Percentiles rank a stretch among this genome's conserved stretches.
These are phyloP conservation scores for Didymella pomorum DNA, from an alignment of 2,329 filamentous ascomycete species.

Conservation along the genomic window DNA sequence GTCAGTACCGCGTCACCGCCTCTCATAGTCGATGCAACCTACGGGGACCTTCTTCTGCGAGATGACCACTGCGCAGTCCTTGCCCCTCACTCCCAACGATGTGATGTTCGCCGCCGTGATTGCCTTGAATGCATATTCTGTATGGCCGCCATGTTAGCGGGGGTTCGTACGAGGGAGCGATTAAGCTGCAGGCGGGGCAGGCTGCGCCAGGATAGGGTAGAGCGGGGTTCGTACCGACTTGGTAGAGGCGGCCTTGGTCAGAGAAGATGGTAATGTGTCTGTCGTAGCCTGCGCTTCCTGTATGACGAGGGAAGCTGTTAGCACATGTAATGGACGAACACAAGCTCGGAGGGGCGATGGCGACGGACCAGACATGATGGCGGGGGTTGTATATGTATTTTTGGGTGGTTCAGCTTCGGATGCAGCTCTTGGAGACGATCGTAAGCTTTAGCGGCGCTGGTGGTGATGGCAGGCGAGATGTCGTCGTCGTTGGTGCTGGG, in stretches of 20 bases:
- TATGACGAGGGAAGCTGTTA: constrained; percentile 39
- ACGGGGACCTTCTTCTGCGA: constrained; percentile 99
- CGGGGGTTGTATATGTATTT: constrained; percentile 37
- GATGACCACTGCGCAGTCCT: constrained; percentile 94
- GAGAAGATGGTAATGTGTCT: constrained; percentile 99
- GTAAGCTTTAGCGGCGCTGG: constrained; percentile 40
- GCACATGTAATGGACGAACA: constrained; percentile 30
- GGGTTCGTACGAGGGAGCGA: constrained; percentile 15
- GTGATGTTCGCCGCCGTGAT: constrained; percentile 99
- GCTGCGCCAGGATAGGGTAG: background rate
- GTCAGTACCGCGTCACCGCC: constrained; percentile 20
- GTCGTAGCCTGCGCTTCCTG: constrained; percentile 75
- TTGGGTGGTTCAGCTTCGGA: constrained; percentile 40
- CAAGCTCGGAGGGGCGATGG: constrained; percentile 23
- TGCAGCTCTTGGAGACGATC: constrained; percentile 37
- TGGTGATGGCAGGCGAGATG: constrained; percentile 34
- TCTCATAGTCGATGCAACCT: constrained; percentile 54
- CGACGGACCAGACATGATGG: constrained; percentile 54
- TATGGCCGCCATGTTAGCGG: constrained; percentile 29
- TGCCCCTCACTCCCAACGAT: constrained; percentile 93
- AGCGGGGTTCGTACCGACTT: constrained; percentile 81
- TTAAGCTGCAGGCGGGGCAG: constrained; percentile 3
- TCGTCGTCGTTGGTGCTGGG: constrained; percentile 32
- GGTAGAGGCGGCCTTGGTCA: constrained; percentile 96
- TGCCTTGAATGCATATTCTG: constrained; percentile 99